Evolutionary conservation across 2,329 filamentous ascomycete genomes (phyloP), one percentile per base, ranked within the genome.

Genomic region (Sclerotinia glacialis): DNA sequence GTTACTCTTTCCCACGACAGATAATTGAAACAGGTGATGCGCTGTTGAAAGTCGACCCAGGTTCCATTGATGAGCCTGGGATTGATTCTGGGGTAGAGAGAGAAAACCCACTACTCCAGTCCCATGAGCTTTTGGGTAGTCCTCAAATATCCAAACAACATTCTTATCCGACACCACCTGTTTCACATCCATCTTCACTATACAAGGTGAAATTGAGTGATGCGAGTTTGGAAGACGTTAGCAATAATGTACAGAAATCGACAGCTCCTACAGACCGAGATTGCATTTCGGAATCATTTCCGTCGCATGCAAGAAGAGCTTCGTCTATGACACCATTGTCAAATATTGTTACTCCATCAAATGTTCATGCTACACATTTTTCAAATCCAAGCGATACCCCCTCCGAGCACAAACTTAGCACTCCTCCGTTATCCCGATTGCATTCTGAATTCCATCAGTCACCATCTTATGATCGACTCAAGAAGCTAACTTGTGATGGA

Each of bases 401-500:
- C 76, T 78, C 82, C 70, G 80, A 81, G 76, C 83, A 84, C 73
- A 58, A 34, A 34, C 34, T 50, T 62, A 79, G 77, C 78, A 79
- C 84, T 80, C 80, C 83, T 78, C 80, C 82, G 78, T 79, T 78
- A 71, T 78, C 81, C 68, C 77, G 78, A 74, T 76, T 78, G 76
- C 78, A 78, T 78, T 78, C 79, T 76, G 79, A 78, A 77, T 64
- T 67, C 37, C 76, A 78, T 77, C 76, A 85, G 77, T 88, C 85
- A 79, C 84, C 85, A 78, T 86, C 87, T 77, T 81, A 86, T 83
- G 83, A 85, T 79, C 84, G 86, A 82, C 84, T 90, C 79, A 90
- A 86, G 83, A 90, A 89, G 91, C 93, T 97, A 92, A 97, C 93
- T 86, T 85, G 88, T 85, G 86, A 87, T 84, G 83, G 83, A 79